A percentile compares a stretch with the other conserved stretches of the same genome.
phyloP scores from a whole-genome alignment of 2,329 filamentous ascomycete genomes.

The Monosporascus sp. region DNA sequence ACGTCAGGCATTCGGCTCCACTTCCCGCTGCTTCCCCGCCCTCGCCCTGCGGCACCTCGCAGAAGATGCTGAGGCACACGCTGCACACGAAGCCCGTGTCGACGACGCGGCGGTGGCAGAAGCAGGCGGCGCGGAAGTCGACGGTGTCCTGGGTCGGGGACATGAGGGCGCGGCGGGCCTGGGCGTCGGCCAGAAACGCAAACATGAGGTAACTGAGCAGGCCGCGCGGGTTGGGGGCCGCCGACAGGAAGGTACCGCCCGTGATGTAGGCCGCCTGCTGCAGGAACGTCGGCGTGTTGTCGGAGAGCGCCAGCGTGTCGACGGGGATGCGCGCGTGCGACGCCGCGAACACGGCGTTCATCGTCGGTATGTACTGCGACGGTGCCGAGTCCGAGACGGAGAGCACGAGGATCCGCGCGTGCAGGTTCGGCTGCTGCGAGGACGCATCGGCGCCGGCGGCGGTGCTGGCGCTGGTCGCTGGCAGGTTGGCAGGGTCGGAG shows the following conservation, averaged over 20 bases:
- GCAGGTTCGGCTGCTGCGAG: conserved; percentile 45
- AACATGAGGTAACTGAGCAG: conserved; percentile 93
- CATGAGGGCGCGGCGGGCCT: conserved; percentile 58
- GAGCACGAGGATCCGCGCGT: conserved; percentile 80
- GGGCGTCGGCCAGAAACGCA: conserved; percentile 68
- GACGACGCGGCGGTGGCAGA: conserved; percentile 87
- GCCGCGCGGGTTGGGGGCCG: conserved; percentile 55
- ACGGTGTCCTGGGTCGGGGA: conserved; percentile 78
- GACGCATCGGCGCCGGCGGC: conserved; percentile 19
- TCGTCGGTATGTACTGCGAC: conserved; percentile 93
- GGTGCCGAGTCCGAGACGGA: conserved; percentile 82
- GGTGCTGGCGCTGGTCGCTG: conserved; percentile 20
- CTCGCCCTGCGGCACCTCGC: conserved; percentile 49
- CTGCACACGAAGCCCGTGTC: conserved; percentile 94
- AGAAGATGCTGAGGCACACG: conserved; percentile 93
- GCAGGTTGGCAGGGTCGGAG: conserved; percentile 29
- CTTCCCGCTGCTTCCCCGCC: not conserved
- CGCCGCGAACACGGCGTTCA: conserved; percentile 97
- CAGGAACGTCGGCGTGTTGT: conserved; percentile 82
- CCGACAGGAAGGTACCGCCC: conserved; percentile 48
- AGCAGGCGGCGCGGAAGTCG: conserved; percentile 97
- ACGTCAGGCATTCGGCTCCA: conserved; percentile 70
- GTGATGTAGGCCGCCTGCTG: conserved; percentile 76
- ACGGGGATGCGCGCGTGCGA: conserved; percentile 84
- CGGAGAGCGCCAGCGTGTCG: conserved; percentile 82